phyloP scores from a whole-genome alignment of 176 grass and related monocot species.

The Carex littledalei region DNA sequence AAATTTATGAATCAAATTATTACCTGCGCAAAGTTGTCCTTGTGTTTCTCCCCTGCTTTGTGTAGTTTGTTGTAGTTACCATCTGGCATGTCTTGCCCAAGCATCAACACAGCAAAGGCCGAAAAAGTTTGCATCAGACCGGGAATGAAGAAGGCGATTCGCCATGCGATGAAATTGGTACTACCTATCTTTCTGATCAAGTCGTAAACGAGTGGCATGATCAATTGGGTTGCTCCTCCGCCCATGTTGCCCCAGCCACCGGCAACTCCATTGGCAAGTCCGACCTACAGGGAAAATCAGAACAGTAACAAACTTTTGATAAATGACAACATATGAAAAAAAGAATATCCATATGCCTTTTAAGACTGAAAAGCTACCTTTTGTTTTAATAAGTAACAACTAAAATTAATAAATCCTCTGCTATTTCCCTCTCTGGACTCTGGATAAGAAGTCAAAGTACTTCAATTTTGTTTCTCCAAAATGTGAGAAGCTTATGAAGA shows the following conservation, averaged over 20 bases:
- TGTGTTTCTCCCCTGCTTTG: conserved; percentile 65
- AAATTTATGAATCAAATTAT: too few species aligned
- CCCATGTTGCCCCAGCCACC: conserved; percentile 96
- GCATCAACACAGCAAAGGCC: conserved; percentile 48
- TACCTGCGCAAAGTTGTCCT: conserved; percentile 68
- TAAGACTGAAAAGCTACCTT: background rate
- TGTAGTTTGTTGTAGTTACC: conserved; percentile 70
- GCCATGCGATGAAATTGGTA: conserved; percentile 76
- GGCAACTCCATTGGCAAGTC: conserved; percentile 71
- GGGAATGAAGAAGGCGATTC: conserved; percentile 84
- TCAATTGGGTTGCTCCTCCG: conserved; percentile 80
- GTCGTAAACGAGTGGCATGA: conserved; percentile 83
- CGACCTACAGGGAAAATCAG: conserved; percentile 24
- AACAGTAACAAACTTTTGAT: background rate
- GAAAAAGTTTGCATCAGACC: conserved; percentile 68
- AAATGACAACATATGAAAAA: background rate
- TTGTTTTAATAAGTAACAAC: background rate
- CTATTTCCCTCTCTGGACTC: background rate
- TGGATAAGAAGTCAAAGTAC: background rate
- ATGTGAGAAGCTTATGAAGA: background rate
- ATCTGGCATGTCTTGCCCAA: conserved; percentile 89
- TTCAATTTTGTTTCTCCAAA: background rate
- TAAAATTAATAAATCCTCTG: background rate
- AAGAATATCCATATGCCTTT: background rate
- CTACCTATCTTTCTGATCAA: conserved; percentile 52